Percentiles rank a stretch among this genome's conserved stretches.
Evolutionary conservation across 2,329 filamentous ascomycete genomes (phyloP).

Genomic region (Aspergillus hiratsukae): DNA sequence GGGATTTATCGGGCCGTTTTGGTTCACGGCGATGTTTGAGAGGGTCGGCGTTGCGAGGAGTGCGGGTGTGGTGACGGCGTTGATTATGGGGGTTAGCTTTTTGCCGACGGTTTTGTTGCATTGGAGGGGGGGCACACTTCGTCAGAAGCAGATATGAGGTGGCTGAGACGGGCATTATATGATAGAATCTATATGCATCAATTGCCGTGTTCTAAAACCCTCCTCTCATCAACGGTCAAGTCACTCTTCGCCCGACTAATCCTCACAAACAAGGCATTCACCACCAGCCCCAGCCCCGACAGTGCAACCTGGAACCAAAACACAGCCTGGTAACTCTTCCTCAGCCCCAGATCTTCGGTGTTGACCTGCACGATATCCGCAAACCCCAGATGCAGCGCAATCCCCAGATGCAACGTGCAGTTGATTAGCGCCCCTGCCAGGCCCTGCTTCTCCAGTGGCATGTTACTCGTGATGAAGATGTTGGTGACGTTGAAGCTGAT

Average conservation of each 20-base stretch:
- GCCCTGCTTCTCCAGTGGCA: constrained; percentile 64
- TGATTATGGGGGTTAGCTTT: constrained; percentile 27
- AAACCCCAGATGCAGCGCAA: constrained; percentile 67
- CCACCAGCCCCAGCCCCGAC: constrained; percentile 47
- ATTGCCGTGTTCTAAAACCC: constrained; percentile 2
- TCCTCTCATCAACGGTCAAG: constrained; percentile 55
- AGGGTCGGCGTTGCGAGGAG: constrained; percentile 29
- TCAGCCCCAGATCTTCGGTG: constrained; percentile 42
- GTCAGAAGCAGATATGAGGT: no score
- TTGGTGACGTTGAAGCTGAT: constrained; percentile 71
- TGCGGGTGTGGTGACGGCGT: constrained; percentile 25
- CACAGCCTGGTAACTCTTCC: constrained; percentile 57
- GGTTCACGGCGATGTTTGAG: constrained; percentile 35
- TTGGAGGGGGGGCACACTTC: constrained; percentile 32
- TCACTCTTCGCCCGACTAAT: constrained; percentile 55
- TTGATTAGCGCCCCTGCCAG: constrained; percentile 69
- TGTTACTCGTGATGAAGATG: constrained; percentile 70
- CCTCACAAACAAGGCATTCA: constrained; percentile 52
- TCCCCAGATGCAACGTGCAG: constrained; percentile 65
- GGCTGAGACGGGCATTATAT: no score
- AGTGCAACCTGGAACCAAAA: constrained; percentile 62
- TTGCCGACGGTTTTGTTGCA: constrained; percentile 26
- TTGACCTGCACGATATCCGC: constrained; percentile 58
- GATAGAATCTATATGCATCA: no score
- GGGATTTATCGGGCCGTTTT: constrained; percentile 38